These are phyloP conservation scores for Entomortierella parvispora DNA, from an alignment of 192 early-diverging fungal genomes.

Conservation along the genomic window DNA sequence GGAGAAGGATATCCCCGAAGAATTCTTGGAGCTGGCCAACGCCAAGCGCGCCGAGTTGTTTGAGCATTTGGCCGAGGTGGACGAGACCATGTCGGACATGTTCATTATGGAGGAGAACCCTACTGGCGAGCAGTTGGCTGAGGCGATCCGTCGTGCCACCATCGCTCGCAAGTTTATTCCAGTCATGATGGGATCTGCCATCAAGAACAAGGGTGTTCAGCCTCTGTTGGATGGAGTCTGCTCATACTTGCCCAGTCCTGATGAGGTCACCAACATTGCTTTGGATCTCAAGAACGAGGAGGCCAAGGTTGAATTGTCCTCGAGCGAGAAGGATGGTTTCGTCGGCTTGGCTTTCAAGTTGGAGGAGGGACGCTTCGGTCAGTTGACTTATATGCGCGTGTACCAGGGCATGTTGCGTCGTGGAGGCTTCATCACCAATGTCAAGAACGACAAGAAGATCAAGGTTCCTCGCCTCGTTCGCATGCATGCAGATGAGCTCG, in stretches of 20 bases:
- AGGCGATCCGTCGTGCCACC: slow-evolving; percentile 83
- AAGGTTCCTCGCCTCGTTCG: slow-evolving; percentile 96
- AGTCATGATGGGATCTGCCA: slow-evolving; percentile 86
- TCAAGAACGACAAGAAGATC: slow-evolving; percentile 90
- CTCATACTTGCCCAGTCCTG: slow-evolving; percentile 77
- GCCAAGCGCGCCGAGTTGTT: slow-evolving; percentile 81
- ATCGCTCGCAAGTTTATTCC: slow-evolving; percentile 84
- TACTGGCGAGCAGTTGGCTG: slow-evolving; percentile 71
- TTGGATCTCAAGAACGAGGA: slow-evolving; percentile 77
- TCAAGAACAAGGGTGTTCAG: slow-evolving; percentile 88
- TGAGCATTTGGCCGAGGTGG: slow-evolving; percentile 82
- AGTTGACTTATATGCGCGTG: slow-evolving; percentile 96
- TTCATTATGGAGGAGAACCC: slow-evolving; percentile 82
- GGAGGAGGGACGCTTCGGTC: slow-evolving; percentile 95
- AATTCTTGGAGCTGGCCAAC: slow-evolving; percentile 68
- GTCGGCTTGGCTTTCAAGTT: slow-evolving; percentile 90
- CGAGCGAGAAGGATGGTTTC: slow-evolving; percentile 77
- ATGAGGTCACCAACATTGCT: slow-evolving; percentile 77
- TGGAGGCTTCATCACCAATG: slow-evolving; percentile 89
- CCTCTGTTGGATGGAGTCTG: slow-evolving; percentile 76
- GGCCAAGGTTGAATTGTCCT: slow-evolving; percentile 63
- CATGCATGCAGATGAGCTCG: slow-evolving; percentile 99
- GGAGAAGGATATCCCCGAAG: slow-evolving; percentile 75
- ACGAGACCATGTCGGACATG: slow-evolving; percentile 85
- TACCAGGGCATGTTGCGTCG: slow-evolving; percentile 93